Evolutionary conservation across 176 grass and related monocot genomes (phyloP), one percentile per base, ranked within the genome.

Genomic region (Oryza officinalis): DNA sequence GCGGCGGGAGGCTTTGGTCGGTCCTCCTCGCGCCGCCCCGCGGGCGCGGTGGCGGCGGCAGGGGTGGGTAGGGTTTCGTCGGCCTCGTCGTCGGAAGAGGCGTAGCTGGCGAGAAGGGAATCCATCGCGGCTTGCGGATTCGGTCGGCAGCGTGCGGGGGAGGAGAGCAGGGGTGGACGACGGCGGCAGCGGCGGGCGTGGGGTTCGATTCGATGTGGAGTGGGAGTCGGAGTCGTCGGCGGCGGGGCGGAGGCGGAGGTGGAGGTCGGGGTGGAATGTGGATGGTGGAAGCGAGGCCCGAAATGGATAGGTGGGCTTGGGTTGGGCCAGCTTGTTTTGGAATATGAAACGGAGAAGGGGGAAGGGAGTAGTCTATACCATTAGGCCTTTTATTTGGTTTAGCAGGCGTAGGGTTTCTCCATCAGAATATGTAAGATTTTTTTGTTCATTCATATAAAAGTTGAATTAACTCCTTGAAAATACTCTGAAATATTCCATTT

Each of bases 71-170:
- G 54, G 27, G 79, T 67, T 52, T 91, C 83, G 47, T 88, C 89
- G 27, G 61, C 80, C 6, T 91, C 92, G 11, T 98, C 96, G 54
- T 84, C 84, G 65, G 85, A 88, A 86, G 92, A 95, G 84, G 91
- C 96, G 83, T 98, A 98, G 87, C 69, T 98, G 26, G 96, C 93
- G n/a, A 95, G 79, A 15, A 98, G 87, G 71, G 93, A 92, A 85
- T 98, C 96, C 96, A 98, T 98, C 31, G 73, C 81, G n/a, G 71
- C 35, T 44, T 27, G 33, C 13, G 65, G 79, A 0, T 63, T 78
- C 44, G 31, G 8, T 23, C 14, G 59, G 14, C 31, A 5, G 32
- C 5, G 17, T 14, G 22, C 54, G 25, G 86, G 31, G 41, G 26
- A 31, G 61, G 71, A n/a, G 4, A 6, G 69, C 20, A 52, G 69